Base-by-base conservation (phyloP, 1,284 basidiomycete genomes). In the Grifola frondosa region DNA sequence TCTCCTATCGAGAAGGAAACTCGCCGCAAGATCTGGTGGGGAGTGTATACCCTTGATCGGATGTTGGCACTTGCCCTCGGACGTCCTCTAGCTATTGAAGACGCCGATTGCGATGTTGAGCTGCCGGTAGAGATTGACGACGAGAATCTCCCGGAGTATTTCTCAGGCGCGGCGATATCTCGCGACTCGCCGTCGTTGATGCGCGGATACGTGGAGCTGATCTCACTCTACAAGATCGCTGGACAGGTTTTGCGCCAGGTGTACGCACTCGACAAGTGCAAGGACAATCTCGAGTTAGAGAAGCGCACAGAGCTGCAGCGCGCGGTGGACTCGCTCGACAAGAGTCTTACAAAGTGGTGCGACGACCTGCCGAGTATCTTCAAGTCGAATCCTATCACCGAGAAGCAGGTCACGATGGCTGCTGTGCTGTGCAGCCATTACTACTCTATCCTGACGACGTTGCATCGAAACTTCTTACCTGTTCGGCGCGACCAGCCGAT, bases 351-450 rank as follows among this genome's bases (percentile, higher is more conserved):
- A 19, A 79, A 81, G 58, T 94, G 91, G 91, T 85, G 88, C 52
- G 86, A 91, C 21, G 76, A 86, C 21, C 71, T 91, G 16, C 87
- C 88, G 2, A 56, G 69, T 6, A 74, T 75, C 21, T 88, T 90
- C 77, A 88, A 87, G 66, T 81, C 81, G 4, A 71, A 79, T 48
- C 82, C 77, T 12, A 69, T 75, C 47, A 90, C 81, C 42, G 86
- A 81, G 48, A 80, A 83, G 64, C 84, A 90, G 68, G 82, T 90
- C 26, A 86, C 84, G 1, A 86, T 94, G 78, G 87, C 86, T 13
- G 87, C 90, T n/a, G 86, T 91, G 23, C 75, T 93, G 10, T 90
- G 81, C 73, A 91, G 88, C 58, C 88, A 91, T 58, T 94, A 93
- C 61, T 94, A 94, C 64, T 89, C 89, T 17, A 79, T 94, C 30